Evolutionary conservation across 441 rosid genomes (phyloP).

Genomic region (Croton laevigatus): DNA sequence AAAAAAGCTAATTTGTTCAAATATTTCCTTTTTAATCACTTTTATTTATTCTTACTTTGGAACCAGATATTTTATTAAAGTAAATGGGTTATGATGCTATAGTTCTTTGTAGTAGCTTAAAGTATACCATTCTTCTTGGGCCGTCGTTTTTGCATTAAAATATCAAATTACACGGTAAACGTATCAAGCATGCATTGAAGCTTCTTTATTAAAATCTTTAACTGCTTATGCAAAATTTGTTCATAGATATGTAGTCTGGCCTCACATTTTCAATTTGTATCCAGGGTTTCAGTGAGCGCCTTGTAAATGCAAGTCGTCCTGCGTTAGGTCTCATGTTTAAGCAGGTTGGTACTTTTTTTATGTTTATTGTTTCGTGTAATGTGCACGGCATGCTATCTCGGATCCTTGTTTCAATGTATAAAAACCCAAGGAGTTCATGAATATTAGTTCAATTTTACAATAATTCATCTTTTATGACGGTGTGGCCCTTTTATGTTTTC

Average conservation of each 20-base stretch:
- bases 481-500: background rate
- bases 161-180: background rate
- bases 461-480: background rate
- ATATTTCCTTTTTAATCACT: background rate
- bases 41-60: background rate
- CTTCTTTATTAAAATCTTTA: background rate
- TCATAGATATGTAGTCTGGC: constrained; percentile 14
- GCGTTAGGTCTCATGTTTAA: constrained; percentile 88
- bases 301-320: constrained; percentile 83
- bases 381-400: background rate
- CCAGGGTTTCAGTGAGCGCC: constrained; percentile 92
- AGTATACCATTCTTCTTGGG: background rate
- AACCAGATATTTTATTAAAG: background rate
- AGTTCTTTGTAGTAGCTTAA: background rate
- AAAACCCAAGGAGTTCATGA: background rate
- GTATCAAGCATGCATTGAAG: background rate
- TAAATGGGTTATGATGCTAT: background rate
- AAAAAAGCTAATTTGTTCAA: background rate
- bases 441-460: background rate
- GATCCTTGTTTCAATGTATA: background rate
- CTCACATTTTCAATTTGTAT: constrained; percentile 29
- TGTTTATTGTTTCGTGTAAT: background rate
- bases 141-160: background rate
- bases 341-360: constrained; percentile 51
- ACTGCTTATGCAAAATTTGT: background rate